Conservation (phyloP, 148 eudicot species). For the Drosera capensis region DNA sequence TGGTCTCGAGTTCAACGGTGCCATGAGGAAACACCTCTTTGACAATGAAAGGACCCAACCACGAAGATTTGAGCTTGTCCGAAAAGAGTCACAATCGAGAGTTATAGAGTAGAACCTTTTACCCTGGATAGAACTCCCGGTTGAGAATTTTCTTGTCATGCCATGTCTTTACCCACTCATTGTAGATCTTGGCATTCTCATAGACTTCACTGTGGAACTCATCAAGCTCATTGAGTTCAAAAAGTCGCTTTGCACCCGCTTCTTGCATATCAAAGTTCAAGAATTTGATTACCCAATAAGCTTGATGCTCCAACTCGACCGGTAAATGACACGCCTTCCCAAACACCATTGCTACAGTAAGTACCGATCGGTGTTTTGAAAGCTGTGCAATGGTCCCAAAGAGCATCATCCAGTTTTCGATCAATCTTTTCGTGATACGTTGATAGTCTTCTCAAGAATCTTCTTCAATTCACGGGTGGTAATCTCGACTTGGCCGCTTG, state of each 20-base stretch:
- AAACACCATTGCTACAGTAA: background rate
- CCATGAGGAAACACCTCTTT: background rate
- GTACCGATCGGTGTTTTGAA: slow-evolving; percentile 3
- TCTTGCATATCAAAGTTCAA: background rate
- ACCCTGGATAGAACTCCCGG: background rate
- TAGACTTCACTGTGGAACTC: slow-evolving; percentile 2
- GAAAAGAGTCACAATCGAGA: background rate
- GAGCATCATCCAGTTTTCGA: background rate
- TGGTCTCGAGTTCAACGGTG: background rate
- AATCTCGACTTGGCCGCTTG: background rate
- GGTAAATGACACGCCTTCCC: background rate
- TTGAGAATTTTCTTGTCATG: background rate
- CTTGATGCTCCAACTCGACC: slow-evolving; percentile 3
- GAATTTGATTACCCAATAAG: background rate
- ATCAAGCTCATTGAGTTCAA: slow-evolving; percentile 7
- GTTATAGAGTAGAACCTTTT: background rate
- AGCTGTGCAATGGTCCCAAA: slow-evolving; percentile 7
- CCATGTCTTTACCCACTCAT: slow-evolving; percentile 4
- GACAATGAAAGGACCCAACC: slow-evolving; percentile 5
- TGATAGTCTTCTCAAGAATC: background rate
- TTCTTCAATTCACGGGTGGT: background rate
- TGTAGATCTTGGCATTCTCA: slow-evolving; percentile 5
- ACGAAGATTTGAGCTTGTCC: slow-evolving; percentile 1
- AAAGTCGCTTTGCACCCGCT: background rate
- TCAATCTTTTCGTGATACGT: slow-evolving; percentile 2